Percentiles rank a stretch among this genome's conserved stretches.
Conservation (phyloP, 768 basidiomycete species). For the Boletus rubropictus region DNA sequence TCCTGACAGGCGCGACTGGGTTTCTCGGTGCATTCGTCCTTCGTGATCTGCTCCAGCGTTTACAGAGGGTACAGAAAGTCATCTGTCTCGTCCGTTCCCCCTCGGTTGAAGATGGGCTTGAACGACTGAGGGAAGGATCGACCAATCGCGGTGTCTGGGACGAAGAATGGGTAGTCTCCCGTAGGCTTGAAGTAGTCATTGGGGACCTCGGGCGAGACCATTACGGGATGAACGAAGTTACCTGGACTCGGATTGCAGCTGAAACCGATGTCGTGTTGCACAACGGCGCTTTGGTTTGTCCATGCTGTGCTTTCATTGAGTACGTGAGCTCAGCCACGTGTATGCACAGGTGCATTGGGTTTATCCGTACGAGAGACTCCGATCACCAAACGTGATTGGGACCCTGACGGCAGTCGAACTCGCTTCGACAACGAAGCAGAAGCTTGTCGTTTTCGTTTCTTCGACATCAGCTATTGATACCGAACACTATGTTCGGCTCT, state of each 20-base stretch:
- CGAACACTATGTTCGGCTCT: constrained; percentile 81
- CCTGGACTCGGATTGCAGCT: constrained; percentile 61
- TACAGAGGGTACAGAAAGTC: constrained; percentile 69
- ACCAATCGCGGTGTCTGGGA: constrained; percentile 85
- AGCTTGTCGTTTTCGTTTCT: constrained; percentile 84
- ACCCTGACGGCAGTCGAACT: constrained; percentile 82
- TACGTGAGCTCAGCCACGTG: background rate
- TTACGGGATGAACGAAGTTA: constrained; percentile 63
- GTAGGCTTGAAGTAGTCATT: constrained; percentile 68
- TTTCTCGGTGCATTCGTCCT: constrained; percentile 94
- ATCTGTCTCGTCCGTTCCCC: constrained; percentile 86
- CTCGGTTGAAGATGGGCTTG: constrained; percentile 53
- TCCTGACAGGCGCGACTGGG: constrained; percentile 95
- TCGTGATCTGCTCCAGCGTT: constrained; percentile 63
- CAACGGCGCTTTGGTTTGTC: constrained; percentile 92
- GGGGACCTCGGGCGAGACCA: constrained; percentile 76
- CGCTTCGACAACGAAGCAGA: constrained; percentile 66
- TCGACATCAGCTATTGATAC: constrained; percentile 95
- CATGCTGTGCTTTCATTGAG: background rate
- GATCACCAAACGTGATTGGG: constrained; percentile 86
- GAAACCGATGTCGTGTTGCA: constrained; percentile 85
- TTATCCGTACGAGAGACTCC: constrained; percentile 92
- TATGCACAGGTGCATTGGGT: constrained; percentile 91
- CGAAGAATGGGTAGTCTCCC: constrained; percentile 67
- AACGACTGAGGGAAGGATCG: constrained; percentile 64